Base-by-base conservation (phyloP, 1,284 basidiomycete species). In the Cerioporus squamosus region DNA sequence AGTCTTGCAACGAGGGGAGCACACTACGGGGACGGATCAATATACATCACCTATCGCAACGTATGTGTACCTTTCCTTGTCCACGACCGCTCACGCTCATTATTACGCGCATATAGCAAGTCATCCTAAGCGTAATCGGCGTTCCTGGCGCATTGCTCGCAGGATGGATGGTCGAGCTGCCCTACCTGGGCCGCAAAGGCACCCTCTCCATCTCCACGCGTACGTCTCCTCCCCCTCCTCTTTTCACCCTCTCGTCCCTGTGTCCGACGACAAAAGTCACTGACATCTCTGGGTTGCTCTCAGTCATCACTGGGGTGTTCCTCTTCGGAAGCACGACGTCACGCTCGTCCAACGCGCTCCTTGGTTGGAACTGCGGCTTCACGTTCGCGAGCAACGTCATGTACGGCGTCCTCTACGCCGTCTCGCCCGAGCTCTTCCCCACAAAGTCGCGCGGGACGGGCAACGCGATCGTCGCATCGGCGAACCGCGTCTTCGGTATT, bases 351-450 rank as follows among this genome's bases (percentile, higher is more conserved):
- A 77, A 82, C 60, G 80, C 84, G 29, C 77, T 91, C 36, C 76
- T 91, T 22, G 88, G 86, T 29, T 90, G 86, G 87, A 90, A 90
- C 68, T 90, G 87, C 65, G 88, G 83, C 20, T 88, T 86, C 64
- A 80, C 76, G 20, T 84, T 88, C 67, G 80, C 75, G 62, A 83
- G 80, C 64, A 88, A 87, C 66, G 81, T 87, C 58, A 90, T 91
- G 88, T 91, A 90, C 65, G 88, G 86, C 12, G 84, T 90, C 4
- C 71, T 91, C 12, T 91, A 90, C 61, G 86, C 85, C 20, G 72
- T 86, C 47, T 81, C 83, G 15, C 82, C 86, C 5, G 88, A 91
- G 70, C 78, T 90, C 9, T 90, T 91, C 69, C 88, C 89, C 0
- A 83, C 87, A 9, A 87, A 85, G 61, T 80, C 87, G 68, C 77